Evolutionary conservation across 306 rosid species (phyloP), one percentile per base, ranked within the genome.

Genomic region (Prunus fruticosa): DNA sequence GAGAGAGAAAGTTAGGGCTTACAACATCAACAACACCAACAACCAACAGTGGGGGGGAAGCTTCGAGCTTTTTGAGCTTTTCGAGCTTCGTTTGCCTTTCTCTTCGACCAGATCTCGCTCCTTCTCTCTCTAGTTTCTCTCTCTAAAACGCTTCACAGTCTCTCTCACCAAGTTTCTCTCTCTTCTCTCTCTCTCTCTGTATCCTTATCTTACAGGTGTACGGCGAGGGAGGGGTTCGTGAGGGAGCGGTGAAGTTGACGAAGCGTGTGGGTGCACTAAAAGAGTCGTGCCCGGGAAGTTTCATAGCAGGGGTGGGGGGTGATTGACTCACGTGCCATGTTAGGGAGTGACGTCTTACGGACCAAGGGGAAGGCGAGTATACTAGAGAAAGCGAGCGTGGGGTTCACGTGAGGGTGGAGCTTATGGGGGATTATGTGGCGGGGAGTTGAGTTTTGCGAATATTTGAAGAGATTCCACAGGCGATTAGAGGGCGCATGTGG

Each of bases 181-280:
- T 27, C 43, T 34, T 68, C 84, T 71, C 78, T 81, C 27, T 25
- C 89, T 25, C 89, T 82, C 84, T 70, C 77, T 60, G 78, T 53
- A 74, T 74, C 89, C 86, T 85, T 91, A 87, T 88, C 81, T 81
- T 78, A 87, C 92, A 91, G 87, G 82, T 91, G 96, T 84, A 91
- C 96, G 96, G 89, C 89, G 71, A 71, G 76, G 64, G 79, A 57
- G 78, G 71, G 76, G 82, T 47, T 80, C 90, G 89, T 87, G 91
- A 25, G 77, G 72, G 5, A 72, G 79, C 78, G 80, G 81, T 64
- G 64, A 80, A 73, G 81, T 77, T 56, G 80, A 53, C 80, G 77
- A 86, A 47, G 89, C 91, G 95, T 84, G 83, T 85, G 84, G 78
- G 54, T 83, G 79, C 49, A 30, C 81, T 61, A 53, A 27, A 56